Conservation (phyloP, 495 filamentous ascomycete genomes). For the Hapsidospora chrysogenum region DNA sequence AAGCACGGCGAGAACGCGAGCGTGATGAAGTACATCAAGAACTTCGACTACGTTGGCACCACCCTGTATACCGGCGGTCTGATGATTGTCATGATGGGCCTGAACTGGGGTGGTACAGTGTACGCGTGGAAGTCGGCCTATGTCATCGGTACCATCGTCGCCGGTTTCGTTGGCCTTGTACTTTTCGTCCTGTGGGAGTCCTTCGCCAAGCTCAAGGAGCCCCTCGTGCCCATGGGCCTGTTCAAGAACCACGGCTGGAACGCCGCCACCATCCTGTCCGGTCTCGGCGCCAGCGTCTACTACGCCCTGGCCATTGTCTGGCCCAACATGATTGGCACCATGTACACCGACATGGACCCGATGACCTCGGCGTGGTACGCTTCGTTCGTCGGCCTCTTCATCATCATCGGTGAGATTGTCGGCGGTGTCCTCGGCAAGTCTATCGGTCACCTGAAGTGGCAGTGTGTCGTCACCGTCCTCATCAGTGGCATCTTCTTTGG, state of each 20-base stretch:
- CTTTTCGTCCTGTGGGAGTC: slow-evolving; percentile 19
- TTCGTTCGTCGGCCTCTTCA: background rate
- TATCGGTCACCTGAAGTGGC: background rate
- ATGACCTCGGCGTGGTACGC: background rate
- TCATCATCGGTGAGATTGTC: slow-evolving; percentile 1
- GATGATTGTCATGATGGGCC: slow-evolving; percentile 14
- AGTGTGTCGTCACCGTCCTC: background rate
- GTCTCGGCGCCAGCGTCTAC: slow-evolving; percentile 16
- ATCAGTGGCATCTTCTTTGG: background rate
- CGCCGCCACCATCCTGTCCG: slow-evolving; percentile 11
- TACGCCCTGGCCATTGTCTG: slow-evolving; percentile 15
- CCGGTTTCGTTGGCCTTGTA: slow-evolving; percentile 20
- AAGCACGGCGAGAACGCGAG: slow-evolving; percentile 14
- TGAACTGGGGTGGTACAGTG: slow-evolving; percentile 21
- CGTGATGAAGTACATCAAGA: slow-evolving; percentile 14
- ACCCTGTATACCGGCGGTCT: slow-evolving; percentile 14
- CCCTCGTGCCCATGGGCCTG: slow-evolving; percentile 14
- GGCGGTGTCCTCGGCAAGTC: background rate
- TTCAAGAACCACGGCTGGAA: slow-evolving; percentile 16
- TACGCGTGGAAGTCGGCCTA: slow-evolving; percentile 26
- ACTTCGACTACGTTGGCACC: slow-evolving; percentile 18
- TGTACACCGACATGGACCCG: background rate
- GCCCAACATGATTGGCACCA: slow-evolving; percentile 12
- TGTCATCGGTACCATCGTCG: slow-evolving; percentile 20
- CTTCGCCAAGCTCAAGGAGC: slow-evolving; percentile 5